These are phyloP conservation scores for Paracorniculantispora psalliotae DNA, from an alignment of 2,329 filamentous ascomycete species.

Conservation along the genomic window DNA sequence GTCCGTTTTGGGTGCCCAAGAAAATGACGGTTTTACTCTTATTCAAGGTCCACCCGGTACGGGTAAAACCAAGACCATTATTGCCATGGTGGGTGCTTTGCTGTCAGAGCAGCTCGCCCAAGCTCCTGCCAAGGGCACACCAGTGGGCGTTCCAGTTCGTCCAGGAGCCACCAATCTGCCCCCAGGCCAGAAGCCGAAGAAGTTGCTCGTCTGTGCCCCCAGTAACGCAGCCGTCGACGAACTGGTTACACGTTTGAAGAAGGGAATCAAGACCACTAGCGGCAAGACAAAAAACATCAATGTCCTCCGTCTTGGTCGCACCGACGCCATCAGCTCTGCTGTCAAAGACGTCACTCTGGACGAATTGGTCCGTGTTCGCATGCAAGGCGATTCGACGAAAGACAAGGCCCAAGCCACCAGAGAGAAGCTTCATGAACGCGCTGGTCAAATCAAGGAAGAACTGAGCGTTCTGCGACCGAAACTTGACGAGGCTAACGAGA, in stretches of 20 bases:
- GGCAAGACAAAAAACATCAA: conserved; percentile 73
- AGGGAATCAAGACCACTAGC: conserved; percentile 71
- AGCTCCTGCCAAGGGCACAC: conserved; percentile 27
- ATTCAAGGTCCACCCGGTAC: conserved; percentile 96
- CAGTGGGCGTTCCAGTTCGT: conserved; percentile 27
- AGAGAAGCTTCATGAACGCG: conserved; percentile 59
- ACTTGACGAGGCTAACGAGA: conserved; percentile 61
- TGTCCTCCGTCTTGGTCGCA: conserved; percentile 83
- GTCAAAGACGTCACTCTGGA: conserved; percentile 92
- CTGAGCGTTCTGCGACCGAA: conserved; percentile 66
- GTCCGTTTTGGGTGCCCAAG: conserved; percentile 84
- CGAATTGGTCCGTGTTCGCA: conserved; percentile 73
- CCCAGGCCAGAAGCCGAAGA: conserved; percentile 52
- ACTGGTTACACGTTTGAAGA: conserved; percentile 85
- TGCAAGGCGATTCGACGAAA: conserved; percentile 57
- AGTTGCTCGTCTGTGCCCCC: conserved; percentile 92
- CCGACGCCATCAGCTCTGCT: conserved; percentile 83
- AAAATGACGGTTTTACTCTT: conserved; percentile 95
- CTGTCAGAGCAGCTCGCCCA: conserved; percentile 34
- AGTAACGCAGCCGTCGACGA: conserved; percentile 98
- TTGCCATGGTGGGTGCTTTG: conserved; percentile 89
- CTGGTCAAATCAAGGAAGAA: conserved; percentile 68
- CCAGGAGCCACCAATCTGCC: conserved; percentile 14
- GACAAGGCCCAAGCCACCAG: conserved; percentile 51
- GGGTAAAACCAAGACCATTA: conserved; percentile 96